Evolutionary conservation across 768 basidiomycete species (phyloP).

Genomic region (Serendipita sp.): DNA sequence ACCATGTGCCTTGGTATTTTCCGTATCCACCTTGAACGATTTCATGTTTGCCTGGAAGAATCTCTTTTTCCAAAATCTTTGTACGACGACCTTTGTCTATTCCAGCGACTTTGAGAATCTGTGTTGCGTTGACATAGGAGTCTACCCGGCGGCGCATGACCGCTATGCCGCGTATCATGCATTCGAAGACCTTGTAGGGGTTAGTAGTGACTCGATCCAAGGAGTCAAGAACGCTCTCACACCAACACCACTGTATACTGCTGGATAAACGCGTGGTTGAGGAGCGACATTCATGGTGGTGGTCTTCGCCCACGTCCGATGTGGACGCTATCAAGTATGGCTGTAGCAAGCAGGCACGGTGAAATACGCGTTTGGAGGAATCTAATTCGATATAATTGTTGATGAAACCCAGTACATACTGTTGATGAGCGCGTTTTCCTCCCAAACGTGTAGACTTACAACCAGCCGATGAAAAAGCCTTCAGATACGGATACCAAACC

Average conservation of each 20-base stretch:
- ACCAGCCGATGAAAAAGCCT: no score
- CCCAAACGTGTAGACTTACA: no score
- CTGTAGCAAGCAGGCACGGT: neutral
- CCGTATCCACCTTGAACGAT: conserved; percentile 99
- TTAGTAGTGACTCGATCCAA: neutral
- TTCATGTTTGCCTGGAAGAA: conserved; percentile 86
- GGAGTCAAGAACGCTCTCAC: conserved; percentile 8
- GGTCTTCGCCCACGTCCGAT: neutral
- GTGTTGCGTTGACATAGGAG: conserved; percentile 95
- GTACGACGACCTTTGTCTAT: conserved; percentile 93
- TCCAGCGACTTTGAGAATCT: conserved; percentile 96
- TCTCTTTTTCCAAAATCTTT: conserved; percentile 95
- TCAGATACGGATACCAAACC: no score
- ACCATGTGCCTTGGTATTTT: conserved; percentile 99
- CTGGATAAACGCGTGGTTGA: conserved; percentile 3
- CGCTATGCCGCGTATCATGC: conserved; percentile 94
- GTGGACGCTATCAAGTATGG: neutral
- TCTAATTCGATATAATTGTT: neutral
- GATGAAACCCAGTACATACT: neutral
- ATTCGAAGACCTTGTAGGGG: conserved; percentile 76
- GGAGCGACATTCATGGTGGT: neutral
- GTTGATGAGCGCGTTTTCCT: conserved; percentile 3
- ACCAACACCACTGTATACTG: conserved; percentile 7
- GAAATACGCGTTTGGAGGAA: neutral
- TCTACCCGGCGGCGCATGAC: conserved; percentile 94